Evolutionary conservation across 148 eudicot species (phyloP).

Genomic region (Arbutus unedo): DNA sequence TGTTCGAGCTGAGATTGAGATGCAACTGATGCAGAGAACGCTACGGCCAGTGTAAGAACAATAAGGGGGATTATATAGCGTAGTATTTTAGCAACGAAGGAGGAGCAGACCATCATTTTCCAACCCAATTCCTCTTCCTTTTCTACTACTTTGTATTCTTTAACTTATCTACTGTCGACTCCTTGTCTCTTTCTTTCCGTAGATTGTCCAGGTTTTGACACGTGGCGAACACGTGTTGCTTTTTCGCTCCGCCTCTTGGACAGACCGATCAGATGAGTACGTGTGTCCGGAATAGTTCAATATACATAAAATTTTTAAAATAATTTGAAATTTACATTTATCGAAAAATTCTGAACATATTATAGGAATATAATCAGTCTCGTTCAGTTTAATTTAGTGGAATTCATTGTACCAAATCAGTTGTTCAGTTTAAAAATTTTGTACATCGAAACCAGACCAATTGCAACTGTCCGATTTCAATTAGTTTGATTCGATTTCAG

Average conservation of each 20-base stretch:
- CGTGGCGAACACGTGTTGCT: slow-evolving; percentile 18
- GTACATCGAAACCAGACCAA: no score
- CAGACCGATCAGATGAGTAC: no score
- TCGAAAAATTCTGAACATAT: no score
- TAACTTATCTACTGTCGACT: not conserved
- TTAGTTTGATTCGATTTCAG: no score
- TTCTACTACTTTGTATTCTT: not conserved
- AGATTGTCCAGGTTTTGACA: not conserved
- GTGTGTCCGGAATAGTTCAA: no score
- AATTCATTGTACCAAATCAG: no score
- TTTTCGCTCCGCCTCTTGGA: not conserved
- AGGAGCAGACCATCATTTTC: not conserved
- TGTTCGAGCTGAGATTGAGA: not conserved
- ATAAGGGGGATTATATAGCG: slow-evolving; percentile 1
- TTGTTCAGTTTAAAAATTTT: no score
- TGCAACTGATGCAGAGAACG: not conserved
- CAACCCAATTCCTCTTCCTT: not conserved
- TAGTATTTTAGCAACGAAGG: not conserved
- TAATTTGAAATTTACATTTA: no score
- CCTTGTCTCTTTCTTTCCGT: not conserved
- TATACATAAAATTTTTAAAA: no score
- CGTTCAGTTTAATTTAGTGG: no score
- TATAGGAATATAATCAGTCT: no score
- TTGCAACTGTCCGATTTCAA: no score
- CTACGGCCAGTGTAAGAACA: not conserved